Base-by-base conservation (phyloP, 1,284 basidiomycete species). In the Clitocybe nebularis region DNA sequence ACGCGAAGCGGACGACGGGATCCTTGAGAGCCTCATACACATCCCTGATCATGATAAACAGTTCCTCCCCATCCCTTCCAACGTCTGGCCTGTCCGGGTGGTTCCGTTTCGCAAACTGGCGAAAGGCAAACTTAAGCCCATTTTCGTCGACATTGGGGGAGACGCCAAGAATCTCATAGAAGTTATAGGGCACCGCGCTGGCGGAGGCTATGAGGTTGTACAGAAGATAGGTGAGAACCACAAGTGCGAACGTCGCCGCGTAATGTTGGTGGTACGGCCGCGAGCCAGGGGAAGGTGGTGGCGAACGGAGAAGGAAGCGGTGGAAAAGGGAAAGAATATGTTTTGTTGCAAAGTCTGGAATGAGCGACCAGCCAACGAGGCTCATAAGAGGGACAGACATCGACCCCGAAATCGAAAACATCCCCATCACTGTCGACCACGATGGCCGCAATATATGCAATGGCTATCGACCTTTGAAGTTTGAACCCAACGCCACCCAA, bases 1-100 rank as follows among this genome's bases (percentile, higher is more conserved):
- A 94, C 0, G 90, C 91, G 65, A 89, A 93, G 35, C 90, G 68
- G 45, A 83, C 82, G 1, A 79, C 71, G 0, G 91, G 89, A 52
- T 92, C 78, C 46, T 81, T 88, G 22, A 94, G 62, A 0, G 81
- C 80, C 58, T 94, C 90, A 56, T 84, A 93, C 13, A 85, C 87
- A 52, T 82, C 76, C 39, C 89, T 69, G 1, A 89, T 79, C 20
- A 68, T 57, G 44, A 93, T 88, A 58, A 93, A 94, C 34, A 81
- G 48, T 4, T 69, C 69, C 46, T 82, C 79, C 2, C 81, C 82
- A n/a, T 68, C 64, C 0, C 66, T 62, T 0, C 88, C 87, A 8
- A 80, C 77, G 24, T 58, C 63, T 11, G 65, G 66, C 45, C 83
- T 73, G 67, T 94, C 91, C 0, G 91, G 92, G 58, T 94, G 91